Percentiles rank a stretch among this genome's conserved stretches.
These are phyloP conservation scores for Phialemoniopsis sp. DNA, from an alignment of 2,329 filamentous ascomycete species.

Conservation along the genomic window DNA sequence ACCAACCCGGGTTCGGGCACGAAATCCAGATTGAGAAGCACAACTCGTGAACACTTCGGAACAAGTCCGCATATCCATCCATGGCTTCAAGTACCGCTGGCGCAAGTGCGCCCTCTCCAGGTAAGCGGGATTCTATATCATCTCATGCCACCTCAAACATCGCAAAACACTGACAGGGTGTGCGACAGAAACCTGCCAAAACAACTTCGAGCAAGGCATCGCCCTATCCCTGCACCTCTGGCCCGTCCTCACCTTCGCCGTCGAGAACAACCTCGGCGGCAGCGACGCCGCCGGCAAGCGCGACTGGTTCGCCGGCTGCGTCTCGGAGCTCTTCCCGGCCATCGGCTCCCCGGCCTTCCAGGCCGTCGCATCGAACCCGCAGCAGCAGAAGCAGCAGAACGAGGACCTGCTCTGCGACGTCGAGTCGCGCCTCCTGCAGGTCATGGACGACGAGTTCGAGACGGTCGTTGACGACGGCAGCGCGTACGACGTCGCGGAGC, in stretches of 20 bases:
- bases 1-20: too few species aligned
- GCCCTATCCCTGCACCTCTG: constrained; percentile 83
- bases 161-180: constrained; percentile 2
- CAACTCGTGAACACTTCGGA: too few species aligned
- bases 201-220: constrained; percentile 80
- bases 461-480: constrained; percentile 89
- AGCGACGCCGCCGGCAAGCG: constrained; percentile 80
- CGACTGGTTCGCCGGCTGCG: constrained; percentile 90
- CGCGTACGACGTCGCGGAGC: constrained; percentile 66
- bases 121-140: not conserved
- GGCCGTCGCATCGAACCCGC: constrained; percentile 6
- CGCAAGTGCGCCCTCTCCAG: constrained; percentile 1
- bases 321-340: constrained; percentile 76
- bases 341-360: constrained; percentile 36
- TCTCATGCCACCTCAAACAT: too few species aligned
- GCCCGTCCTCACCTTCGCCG: constrained; percentile 82
- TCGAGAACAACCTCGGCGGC: constrained; percentile 85
- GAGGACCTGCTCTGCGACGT: constrained; percentile 70
- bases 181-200: constrained; percentile 48
- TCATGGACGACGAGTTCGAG: constrained; percentile 96
- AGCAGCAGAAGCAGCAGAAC: constrained; percentile 5
- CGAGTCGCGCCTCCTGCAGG: constrained; percentile 79
- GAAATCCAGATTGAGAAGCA: too few species aligned
- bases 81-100: too few species aligned
- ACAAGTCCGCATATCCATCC: too few species aligned